phyloP scores from a whole-genome alignment of 1,284 basidiomycete species.

The Cryptococcus depauperatus region DNA sequence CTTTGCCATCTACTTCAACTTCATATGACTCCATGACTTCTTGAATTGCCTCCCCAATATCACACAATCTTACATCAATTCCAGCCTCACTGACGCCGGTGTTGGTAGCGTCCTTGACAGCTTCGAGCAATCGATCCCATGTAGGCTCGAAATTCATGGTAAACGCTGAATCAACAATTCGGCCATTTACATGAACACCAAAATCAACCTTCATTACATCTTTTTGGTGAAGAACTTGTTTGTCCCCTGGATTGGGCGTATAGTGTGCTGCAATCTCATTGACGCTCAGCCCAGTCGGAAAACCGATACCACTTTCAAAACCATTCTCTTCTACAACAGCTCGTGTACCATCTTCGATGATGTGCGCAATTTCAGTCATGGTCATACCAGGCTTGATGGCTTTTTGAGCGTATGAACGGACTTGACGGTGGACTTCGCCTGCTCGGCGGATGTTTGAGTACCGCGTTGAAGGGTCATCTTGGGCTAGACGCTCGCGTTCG shows the following conservation, averaged over 20 bases:
- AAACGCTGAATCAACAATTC: slow-evolving; percentile 93
- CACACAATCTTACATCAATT: slow-evolving; percentile 89
- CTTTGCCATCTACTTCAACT: slow-evolving; percentile 80
- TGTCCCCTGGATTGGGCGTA: slow-evolving; percentile 92
- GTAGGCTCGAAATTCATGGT: slow-evolving; percentile 83
- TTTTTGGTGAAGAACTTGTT: slow-evolving; percentile 62
- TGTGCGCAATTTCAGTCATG: slow-evolving; percentile 89
- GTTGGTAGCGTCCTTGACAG: slow-evolving; percentile 89
- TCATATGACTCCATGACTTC: slow-evolving; percentile 99
- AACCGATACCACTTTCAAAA: slow-evolving; percentile 70
- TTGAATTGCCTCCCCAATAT: slow-evolving; percentile 86
- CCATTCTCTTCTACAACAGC: slow-evolving; percentile 87
- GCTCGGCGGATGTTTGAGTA: slow-evolving; percentile 86
- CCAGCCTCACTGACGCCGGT: slow-evolving; percentile 87
- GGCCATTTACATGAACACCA: slow-evolving; percentile 90
- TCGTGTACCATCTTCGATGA: slow-evolving; percentile 85
- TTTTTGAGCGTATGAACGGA: slow-evolving; percentile 70
- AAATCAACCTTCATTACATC: slow-evolving; percentile 97
- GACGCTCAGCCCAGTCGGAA: slow-evolving; percentile 92
- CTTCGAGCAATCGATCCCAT: slow-evolving; percentile 81
- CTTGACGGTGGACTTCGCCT: slow-evolving; percentile 93
- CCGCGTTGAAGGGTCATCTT: slow-evolving; percentile 69
- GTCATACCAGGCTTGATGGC: slow-evolving; percentile 87
- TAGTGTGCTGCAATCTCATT: slow-evolving; percentile 97
- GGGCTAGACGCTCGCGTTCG: slow-evolving; percentile 65